Conservation (phyloP, 495 filamentous ascomycete species). For the Achaetomiella virescens region DNA sequence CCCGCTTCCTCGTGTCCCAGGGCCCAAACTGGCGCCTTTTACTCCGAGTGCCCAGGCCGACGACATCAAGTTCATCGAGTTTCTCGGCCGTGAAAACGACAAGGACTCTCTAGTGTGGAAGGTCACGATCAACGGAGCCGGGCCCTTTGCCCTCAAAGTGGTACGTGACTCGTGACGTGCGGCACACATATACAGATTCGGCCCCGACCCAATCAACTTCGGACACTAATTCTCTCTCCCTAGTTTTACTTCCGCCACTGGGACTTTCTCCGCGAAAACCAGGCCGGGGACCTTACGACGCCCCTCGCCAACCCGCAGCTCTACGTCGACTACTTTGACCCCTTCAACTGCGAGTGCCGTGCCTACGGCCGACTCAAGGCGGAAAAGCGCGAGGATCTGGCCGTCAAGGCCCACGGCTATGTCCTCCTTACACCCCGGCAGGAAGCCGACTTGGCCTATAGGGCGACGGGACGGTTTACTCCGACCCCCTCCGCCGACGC, state of each 20-base stretch:
- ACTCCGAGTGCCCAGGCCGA: not conserved
- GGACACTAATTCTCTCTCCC: not conserved
- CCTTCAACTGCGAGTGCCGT: too few species aligned
- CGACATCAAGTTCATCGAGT: slow-evolving; percentile 8
- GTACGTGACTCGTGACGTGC: not conserved
- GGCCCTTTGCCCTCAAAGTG: slow-evolving; percentile 3
- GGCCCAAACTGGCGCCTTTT: slow-evolving; percentile 11
- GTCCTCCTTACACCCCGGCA: slow-evolving; percentile 11
- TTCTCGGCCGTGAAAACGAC: not conserved
- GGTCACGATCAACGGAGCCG: slow-evolving; percentile 5
- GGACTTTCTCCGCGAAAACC: not conserved
- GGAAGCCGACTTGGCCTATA: slow-evolving; percentile 6
- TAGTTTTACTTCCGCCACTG: slow-evolving; percentile 1
- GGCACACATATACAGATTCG: not conserved
- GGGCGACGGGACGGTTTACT: not conserved
- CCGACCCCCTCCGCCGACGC: not conserved
- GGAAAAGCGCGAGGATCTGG: slow-evolving; percentile 6
- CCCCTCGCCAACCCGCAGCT: slow-evolving; percentile 1
- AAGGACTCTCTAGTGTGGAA: slow-evolving; percentile 8
- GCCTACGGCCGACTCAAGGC: slow-evolving; percentile 14
- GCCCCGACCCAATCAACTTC: not conserved
- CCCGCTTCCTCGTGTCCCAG: slow-evolving; percentile 7
- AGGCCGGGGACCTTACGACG: not conserved
- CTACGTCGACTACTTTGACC: slow-evolving; percentile 9
- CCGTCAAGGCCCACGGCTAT: slow-evolving; percentile 14